Base-by-base conservation (phyloP, 176 grass and related monocot genomes). In the Oryza officinalis region DNA sequence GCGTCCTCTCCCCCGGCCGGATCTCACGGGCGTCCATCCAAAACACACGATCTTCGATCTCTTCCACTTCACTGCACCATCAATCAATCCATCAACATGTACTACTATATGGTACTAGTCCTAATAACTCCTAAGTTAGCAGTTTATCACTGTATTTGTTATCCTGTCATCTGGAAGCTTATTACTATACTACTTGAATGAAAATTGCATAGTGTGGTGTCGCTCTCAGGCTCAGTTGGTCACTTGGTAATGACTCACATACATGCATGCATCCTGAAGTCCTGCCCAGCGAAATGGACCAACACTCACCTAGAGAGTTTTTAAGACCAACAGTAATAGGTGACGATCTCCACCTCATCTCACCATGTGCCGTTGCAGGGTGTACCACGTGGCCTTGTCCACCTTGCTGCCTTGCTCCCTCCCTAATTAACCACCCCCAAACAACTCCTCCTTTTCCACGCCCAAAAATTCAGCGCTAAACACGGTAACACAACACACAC, bases 381-480 rank as follows among this genome's bases (percentile, higher is more conserved):
- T 18, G 54, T 9, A 8, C 23, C 80, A 83, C 45, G 65, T 74
- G 81, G 81, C 70, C 59, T 6, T 50, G 70, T 74, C 65, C 64
- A 12, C 63, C 27, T 67, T 38, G 37, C 37, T 37, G 35, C 30
- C 30, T 32, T 2, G 13, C 45, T 18, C 1, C 4, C 47, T 50
- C 4, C 3, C 47, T 18, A 18, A 57, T 22, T 57, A 57, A 57
- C 50, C 50, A 61, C 22, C n/a, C 57, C 2, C 0, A 22, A 60
- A 59, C 54, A 59, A 0, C 50, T 7, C 6, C 5, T 2, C 1
- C 22, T 8, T 1, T 5, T 10, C 8, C 57, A 10, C 57, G 9
- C 57, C 2, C 57, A 13, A 20, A 25, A 20, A 10, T 4, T 10
- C 57, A 10, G 25, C 20, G 57, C 57, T 11, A 61, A 25, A 11